Evolutionary conservation across 306 rosid genomes (phyloP).

Genomic region (Benincasa hispida): DNA sequence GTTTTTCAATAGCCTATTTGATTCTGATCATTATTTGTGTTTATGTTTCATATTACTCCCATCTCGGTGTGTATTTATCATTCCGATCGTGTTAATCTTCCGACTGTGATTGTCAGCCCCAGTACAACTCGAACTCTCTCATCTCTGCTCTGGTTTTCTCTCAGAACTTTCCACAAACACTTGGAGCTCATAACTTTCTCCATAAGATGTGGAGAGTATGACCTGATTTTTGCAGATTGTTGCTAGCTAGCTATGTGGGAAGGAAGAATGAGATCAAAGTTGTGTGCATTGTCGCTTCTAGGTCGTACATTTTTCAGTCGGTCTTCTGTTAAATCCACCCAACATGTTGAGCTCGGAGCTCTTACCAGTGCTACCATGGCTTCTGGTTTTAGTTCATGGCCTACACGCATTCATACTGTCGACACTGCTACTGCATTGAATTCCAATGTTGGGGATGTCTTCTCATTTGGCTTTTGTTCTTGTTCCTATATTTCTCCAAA

Average conservation of each 20-base stretch:
- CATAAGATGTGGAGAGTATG: neutral
- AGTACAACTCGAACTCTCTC: neutral
- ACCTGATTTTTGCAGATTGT: neutral
- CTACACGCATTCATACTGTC: neutral
- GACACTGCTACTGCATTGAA: neutral
- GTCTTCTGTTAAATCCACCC: neutral
- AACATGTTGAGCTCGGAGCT: neutral
- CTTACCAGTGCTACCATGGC: neutral
- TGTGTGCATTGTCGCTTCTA: neutral
- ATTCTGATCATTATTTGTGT: neutral
- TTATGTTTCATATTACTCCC: neutral
- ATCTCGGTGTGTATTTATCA: neutral
- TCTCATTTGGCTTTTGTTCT: neutral
- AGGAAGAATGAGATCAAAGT: conserved; percentile 5
- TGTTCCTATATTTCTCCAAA: neutral
- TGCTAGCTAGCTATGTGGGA: neutral
- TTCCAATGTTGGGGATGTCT: neutral
- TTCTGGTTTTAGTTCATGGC: neutral
- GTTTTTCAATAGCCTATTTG: neutral
- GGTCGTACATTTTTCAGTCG: neutral
- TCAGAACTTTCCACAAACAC: neutral
- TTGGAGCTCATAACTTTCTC: neutral
- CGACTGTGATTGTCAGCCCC: neutral
- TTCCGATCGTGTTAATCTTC: neutral
- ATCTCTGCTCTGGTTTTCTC: neutral